A percentile compares a stretch with the other conserved stretches of the same genome.
Evolutionary conservation across 495 filamentous ascomycete genomes (phyloP).

Genomic region (Durotheca rogersii): DNA sequence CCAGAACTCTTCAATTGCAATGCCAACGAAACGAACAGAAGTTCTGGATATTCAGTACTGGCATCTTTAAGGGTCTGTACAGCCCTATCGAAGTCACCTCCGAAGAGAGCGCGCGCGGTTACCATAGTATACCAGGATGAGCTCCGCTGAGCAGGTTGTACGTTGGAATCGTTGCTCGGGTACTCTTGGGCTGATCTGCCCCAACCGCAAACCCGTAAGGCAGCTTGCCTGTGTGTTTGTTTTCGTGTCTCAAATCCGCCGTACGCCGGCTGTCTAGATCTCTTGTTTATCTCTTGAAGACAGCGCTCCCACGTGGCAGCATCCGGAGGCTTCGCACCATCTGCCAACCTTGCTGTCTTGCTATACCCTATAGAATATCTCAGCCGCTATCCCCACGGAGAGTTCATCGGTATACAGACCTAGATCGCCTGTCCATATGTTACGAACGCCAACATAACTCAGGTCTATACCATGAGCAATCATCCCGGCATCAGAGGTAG

Average conservation of each 20-base stretch:
- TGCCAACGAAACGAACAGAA: constrained; percentile 55
- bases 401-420: constrained; percentile 45
- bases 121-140: constrained; percentile 77
- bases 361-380: constrained; percentile 36
- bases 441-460: constrained; percentile 79
- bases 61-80: constrained; percentile 53
- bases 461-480: constrained; percentile 72
- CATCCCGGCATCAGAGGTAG: constrained; percentile 70
- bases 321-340: constrained; percentile 44
- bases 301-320: constrained; percentile 50
- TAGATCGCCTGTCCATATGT: constrained; percentile 76
- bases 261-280: constrained; percentile 42
- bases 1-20: constrained; percentile 50
- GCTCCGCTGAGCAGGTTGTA: constrained; percentile 55
- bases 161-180: constrained; percentile 43
- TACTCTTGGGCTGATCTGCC: constrained; percentile 61
- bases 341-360: constrained; percentile 43
- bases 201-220: constrained; percentile 81
- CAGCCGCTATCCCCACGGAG: constrained; percentile 1
- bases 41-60: constrained; percentile 48
- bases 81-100: constrained; percentile 62
- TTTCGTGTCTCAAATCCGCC: constrained; percentile 59
- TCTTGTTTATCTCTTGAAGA: constrained; percentile 49
- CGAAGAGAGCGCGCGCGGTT: constrained; percentile 73
- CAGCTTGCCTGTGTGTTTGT: constrained; percentile 66